Evolutionary conservation across 225 moss, liverwort and hornwort species (phyloP).

Genomic region (Neckera pumila): DNA sequence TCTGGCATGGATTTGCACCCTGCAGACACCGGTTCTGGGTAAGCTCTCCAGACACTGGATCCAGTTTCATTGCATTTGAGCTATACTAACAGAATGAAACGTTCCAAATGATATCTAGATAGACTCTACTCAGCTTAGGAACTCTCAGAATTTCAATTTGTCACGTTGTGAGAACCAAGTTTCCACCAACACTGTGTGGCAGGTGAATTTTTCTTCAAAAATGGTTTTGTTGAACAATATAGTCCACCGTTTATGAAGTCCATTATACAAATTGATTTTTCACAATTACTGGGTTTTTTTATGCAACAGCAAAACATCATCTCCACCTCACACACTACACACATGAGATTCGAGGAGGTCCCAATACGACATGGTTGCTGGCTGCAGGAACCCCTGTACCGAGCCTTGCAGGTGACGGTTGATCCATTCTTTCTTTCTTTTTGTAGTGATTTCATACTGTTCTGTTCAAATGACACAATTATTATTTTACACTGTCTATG

Average conservation of each 20-base stretch:
- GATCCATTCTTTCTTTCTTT: no score
- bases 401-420: not conserved
- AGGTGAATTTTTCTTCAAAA: no score
- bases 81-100: no score
- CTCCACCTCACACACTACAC: not conserved
- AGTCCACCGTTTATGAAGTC: not conserved
- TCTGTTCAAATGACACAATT: not conserved
- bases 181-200: not conserved
- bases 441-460: not conserved
- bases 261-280: not conserved
- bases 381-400: not conserved
- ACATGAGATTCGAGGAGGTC: constrained; percentile 4
- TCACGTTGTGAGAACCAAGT: not conserved
- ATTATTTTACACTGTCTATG: not conserved
- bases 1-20: not conserved
- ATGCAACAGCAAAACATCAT: not conserved
- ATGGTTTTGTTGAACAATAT: not conserved
- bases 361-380: not conserved
- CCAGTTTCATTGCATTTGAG: not conserved
- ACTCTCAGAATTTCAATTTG: not conserved
- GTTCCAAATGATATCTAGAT: not conserved
- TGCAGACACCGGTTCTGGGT: not conserved
- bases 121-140: not conserved
- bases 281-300: no score
- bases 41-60: not conserved